Evolutionary conservation across 768 basidiomycete species (phyloP).

Genomic region (Kwoniella europaea): DNA sequence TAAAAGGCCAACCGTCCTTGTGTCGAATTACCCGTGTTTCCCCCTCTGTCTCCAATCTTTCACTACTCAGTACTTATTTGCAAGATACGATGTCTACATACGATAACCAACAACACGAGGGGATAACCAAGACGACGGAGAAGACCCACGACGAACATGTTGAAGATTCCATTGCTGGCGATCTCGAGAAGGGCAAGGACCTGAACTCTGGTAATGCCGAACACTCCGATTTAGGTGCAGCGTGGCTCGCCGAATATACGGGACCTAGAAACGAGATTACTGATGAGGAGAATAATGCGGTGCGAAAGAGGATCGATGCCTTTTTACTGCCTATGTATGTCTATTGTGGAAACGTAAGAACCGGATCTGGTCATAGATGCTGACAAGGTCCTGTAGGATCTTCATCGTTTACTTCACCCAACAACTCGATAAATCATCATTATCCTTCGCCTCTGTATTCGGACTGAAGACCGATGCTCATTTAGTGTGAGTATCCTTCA

Average conservation of each 20-base stretch:
- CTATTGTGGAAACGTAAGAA: not conserved
- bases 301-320: conserved; percentile 6
- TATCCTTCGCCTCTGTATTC: conserved; percentile 64
- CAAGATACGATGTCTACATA: not conserved
- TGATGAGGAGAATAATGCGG: conserved; percentile 10
- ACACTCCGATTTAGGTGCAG: conserved; percentile 8
- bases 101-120: not conserved
- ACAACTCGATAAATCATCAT: conserved; percentile 59
- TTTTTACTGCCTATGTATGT: conserved; percentile 3
- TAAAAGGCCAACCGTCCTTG: not conserved
- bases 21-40: not conserved
- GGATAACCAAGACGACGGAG: not conserved
- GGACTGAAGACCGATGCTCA: conserved; percentile 56
- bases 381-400: not conserved
- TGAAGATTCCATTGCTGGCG: conserved; percentile 1
- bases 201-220: not conserved
- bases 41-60: not conserved
- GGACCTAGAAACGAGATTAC: conserved; percentile 11
- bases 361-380: not conserved
- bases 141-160: conserved; percentile 2
- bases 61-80: not conserved
- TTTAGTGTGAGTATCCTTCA: conserved; percentile 50
- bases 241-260: not conserved
- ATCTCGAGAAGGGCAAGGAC: conserved; percentile 2
- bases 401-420: conserved; percentile 13